Conservation (phyloP, 805 yeast species). For the Wickerhamiella siamensis region DNA sequence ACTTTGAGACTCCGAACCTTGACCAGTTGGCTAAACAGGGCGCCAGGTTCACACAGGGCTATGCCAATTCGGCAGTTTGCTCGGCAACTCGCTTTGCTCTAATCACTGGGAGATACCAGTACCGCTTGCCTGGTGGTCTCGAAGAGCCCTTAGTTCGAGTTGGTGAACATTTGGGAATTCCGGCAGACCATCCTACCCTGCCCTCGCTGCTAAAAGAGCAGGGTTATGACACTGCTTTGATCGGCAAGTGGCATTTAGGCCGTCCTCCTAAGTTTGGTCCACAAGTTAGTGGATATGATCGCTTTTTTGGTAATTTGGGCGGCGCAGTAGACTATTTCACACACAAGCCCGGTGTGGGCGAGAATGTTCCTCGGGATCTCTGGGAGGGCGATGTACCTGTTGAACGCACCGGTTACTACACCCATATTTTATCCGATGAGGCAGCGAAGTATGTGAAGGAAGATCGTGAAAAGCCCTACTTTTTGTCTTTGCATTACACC, state of each 20-base stretch:
- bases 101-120: constrained; percentile 47
- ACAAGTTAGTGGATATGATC: constrained; percentile 15
- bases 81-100: constrained; percentile 52
- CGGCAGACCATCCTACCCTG: constrained; percentile 18
- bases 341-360: constrained; percentile 10
- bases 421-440: constrained; percentile 16
- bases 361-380: constrained; percentile 9
- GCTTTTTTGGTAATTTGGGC: constrained; percentile 16
- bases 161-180: constrained; percentile 9
- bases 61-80: constrained; percentile 52
- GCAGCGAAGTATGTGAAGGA: constrained; percentile 27
- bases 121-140: constrained; percentile 20
- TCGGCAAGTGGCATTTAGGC: constrained; percentile 55
- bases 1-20: constrained; percentile 41
- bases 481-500: constrained; percentile 41
- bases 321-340: constrained; percentile 17
- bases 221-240: constrained; percentile 37
- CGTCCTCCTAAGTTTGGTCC: constrained; percentile 26
- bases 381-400: constrained; percentile 15
- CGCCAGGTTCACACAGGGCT: constrained; percentile 40
- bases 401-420: constrained; percentile 15
- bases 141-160: constrained; percentile 15
- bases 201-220: constrained; percentile 36
- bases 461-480: constrained; percentile 34
- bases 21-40: constrained; percentile 33